phyloP scores from a whole-genome alignment of 345 rosid genomes.

The Garcia nutans region DNA sequence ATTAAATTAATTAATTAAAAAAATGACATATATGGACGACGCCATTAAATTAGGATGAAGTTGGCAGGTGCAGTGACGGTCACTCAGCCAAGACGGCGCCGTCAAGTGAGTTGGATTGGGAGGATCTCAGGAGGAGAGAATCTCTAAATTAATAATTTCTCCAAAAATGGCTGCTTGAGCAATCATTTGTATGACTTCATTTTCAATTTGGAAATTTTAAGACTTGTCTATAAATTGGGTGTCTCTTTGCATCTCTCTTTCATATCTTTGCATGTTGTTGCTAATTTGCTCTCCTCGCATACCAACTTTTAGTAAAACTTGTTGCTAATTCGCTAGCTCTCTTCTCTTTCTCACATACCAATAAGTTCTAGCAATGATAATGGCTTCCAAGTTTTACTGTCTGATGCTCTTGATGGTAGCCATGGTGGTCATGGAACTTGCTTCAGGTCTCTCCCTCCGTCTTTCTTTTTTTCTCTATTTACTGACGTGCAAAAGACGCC shows the following conservation, averaged over 20 bases:
- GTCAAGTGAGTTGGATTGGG: conserved; percentile 19
- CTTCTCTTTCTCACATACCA: no score
- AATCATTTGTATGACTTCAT: conserved; percentile 40
- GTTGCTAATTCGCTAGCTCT: no score
- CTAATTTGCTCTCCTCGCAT: not conserved
- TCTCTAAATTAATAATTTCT: conserved; percentile 32
- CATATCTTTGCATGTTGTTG: not conserved
- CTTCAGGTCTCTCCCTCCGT: conserved; percentile 35
- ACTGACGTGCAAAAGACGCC: not conserved
- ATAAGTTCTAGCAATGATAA: not conserved
- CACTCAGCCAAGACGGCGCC: conserved; percentile 41
- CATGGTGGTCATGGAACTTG: conserved; percentile 28
- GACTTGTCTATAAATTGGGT: conserved; percentile 34
- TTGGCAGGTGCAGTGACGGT: not conserved
- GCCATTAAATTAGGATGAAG: not conserved
- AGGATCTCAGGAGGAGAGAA: not conserved
- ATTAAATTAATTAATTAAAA: not conserved
- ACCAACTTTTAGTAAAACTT: not conserved
- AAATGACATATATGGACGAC: not conserved
- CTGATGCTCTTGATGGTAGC: conserved; percentile 14
- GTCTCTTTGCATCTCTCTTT: not conserved
- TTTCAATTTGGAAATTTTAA: not conserved
- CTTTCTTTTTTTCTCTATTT: not conserved
- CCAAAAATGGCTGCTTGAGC: conserved; percentile 53
- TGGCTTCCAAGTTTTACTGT: conserved; percentile 25